A percentile compares a stretch with the other conserved stretches of the same genome.
These are phyloP conservation scores for Aureobasidium subglaciale DNA, from an alignment of 2,329 filamentous ascomycete genomes.

Conservation along the genomic window DNA sequence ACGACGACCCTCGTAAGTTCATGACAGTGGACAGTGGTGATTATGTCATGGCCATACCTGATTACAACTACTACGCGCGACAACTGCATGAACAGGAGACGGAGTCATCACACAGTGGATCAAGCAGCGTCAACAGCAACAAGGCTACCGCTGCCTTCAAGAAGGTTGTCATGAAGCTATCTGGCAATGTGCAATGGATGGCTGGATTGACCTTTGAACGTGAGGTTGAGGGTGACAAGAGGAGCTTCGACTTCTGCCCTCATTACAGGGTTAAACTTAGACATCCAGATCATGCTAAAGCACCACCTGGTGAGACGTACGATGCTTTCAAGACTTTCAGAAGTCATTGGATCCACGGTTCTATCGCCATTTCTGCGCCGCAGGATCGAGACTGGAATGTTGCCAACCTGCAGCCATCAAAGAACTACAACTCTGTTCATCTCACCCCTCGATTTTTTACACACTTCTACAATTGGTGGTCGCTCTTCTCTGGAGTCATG, in stretches of 20 bases:
- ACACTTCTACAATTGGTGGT: constrained; percentile 98
- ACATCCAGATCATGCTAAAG: constrained; percentile 65
- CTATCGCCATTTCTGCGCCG: constrained; percentile 82
- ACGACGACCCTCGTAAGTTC: constrained; percentile 83
- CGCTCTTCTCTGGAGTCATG: constrained; percentile 89
- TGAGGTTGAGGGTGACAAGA: constrained; percentile 61
- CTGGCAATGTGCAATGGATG: constrained; percentile 89
- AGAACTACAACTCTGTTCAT: constrained; percentile 94
- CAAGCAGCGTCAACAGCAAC: constrained; percentile 53
- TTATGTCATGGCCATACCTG: constrained; percentile 88
- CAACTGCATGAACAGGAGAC: constrained; percentile 46
- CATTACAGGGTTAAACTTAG: constrained; percentile 89
- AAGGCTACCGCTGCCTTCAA: constrained; percentile 82
- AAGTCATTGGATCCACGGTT: constrained; percentile 93
- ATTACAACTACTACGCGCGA: constrained; percentile 82
- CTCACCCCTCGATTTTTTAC: constrained; percentile 94
- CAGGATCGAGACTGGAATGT: constrained; percentile 80
- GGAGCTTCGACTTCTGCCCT: constrained; percentile 82
- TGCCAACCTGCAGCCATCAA: constrained; percentile 65
- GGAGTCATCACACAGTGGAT: constrained; percentile 52
- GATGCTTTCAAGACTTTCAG: constrained; percentile 97
- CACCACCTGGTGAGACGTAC: constrained; percentile 52
- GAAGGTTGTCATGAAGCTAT: constrained; percentile 98
- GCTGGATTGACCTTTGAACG: constrained; percentile 88
- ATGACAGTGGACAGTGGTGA: constrained; percentile 95